phyloP scores from a whole-genome alignment of 352 stramenopile genomes.

The Globisporangium perplexum region DNA sequence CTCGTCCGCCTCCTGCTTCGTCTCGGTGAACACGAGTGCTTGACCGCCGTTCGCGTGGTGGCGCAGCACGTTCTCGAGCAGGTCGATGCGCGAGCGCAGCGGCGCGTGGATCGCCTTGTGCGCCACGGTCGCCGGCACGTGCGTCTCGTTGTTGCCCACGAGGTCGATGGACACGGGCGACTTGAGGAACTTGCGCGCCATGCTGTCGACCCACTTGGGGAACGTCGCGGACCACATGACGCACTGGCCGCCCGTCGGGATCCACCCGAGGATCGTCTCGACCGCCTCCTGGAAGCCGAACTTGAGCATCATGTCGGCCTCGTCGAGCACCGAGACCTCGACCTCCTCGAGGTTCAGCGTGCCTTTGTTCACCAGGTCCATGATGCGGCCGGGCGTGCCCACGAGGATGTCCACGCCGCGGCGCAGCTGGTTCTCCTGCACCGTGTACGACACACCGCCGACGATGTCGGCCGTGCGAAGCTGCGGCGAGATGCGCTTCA shows the following conservation, averaged over 20 bases:
- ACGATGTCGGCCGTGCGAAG: constrained; percentile 90
- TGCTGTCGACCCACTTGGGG: constrained; percentile 92
- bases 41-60: constrained; percentile 63
- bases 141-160: constrained; percentile 85
- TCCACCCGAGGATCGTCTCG: constrained; percentile 90
- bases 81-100: constrained; percentile 47
- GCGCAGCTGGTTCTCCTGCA: constrained; percentile 89
- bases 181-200: constrained; percentile 92
- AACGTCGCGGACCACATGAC: constrained; percentile 97
- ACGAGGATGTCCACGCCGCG: constrained; percentile 93
- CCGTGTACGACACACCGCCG: constrained; percentile 90
- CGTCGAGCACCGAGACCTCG: constrained; percentile 91
- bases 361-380: constrained; percentile 94
- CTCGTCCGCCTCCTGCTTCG: constrained; percentile 94
- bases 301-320: constrained; percentile 98
- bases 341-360: constrained; percentile 88
- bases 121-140: constrained; percentile 80
- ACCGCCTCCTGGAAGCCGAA: constrained; percentile 98
- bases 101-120: constrained; percentile 92
- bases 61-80: constrained; percentile 67
- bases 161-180: constrained; percentile 93
- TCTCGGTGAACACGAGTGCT: constrained; percentile 97
- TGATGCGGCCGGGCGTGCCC: constrained; percentile 95
- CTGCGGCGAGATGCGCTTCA: constrained; percentile 82
- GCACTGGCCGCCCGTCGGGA: constrained; percentile 78